Evolutionary conservation across 1,284 basidiomycete genomes (phyloP), one percentile per base, ranked within the genome.

Genomic region (Ustilago tritici): DNA sequence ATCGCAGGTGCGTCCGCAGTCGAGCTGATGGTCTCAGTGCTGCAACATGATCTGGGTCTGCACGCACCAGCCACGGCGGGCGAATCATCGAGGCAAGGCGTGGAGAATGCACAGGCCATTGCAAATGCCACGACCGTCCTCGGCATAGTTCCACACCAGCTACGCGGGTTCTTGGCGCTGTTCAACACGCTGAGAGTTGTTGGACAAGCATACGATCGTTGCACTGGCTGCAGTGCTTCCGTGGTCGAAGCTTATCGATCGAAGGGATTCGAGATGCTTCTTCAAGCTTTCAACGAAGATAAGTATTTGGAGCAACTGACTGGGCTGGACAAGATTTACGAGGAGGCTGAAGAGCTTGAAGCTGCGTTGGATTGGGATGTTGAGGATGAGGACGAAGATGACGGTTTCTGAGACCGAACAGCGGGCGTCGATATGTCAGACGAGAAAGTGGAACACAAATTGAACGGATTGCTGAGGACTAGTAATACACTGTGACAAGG

Each of bases 1-100:
- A 95, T 98, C 49, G 96, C 96, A 0, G 91, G 93, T 0, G 92
- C 95, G 0, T 93, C 92, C 0, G 95, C 95, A 0, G 95, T 98
- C 0, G 97, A 99, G 84, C 88, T 99, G 8, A 90, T 99, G 40
- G 92, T 94, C 0, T 94, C 95, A 0, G 87, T 97, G 0, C 79
- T 98, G 23, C 95, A 98, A 82, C 95, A 98, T 88, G 62, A 71
- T 15, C 57, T 70, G 7, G 73, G 76, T 11, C 11, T 79, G 0
- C 46, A 66, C 14, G 74, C 80, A 23, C 72, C 66, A 12, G 76
- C 72, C 4, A 72, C 74, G 15, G 63, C 66, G 1, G 69, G 74
- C 15, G 74, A 71, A 15, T 55, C 70, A 28, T 60, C 61, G 17
- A 65, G 52, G 41, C 58, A 60, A 38, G 31, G 65, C 49, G 40